Conservation (phyloP, 371 early-diverging fungal genomes). For the Mucor indicus region DNA sequence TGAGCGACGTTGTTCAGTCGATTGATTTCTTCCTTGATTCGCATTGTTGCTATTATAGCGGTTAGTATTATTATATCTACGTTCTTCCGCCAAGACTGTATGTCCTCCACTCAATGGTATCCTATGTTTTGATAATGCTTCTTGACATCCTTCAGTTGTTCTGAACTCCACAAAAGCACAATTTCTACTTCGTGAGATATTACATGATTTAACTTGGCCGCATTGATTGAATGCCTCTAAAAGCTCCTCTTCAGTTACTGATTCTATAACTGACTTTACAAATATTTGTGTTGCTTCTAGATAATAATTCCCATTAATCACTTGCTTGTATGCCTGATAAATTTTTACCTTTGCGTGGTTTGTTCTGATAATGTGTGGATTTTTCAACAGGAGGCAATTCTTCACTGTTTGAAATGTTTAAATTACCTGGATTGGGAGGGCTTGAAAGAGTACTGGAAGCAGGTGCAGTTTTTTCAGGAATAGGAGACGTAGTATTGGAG, state of each 20-base stretch:
- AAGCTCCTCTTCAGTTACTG: slow-evolving; percentile 32
- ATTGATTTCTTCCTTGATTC: neutral
- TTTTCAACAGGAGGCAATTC: neutral
- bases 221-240: slow-evolving; percentile 33
- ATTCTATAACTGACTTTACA: slow-evolving; percentile 30
- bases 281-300: slow-evolving; percentile 30
- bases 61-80: slow-evolving; percentile 18
- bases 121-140: slow-evolving; percentile 36
- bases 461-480: slow-evolving; percentile 5
- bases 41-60: too few relatives aligned
- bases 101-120: slow-evolving; percentile 15
- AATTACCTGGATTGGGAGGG: neutral
- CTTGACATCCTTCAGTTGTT: slow-evolving; percentile 32
- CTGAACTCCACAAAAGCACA: slow-evolving; percentile 39
- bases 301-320: too few relatives aligned
- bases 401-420: slow-evolving; percentile 8
- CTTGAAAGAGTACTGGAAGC: neutral
- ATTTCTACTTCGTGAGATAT: slow-evolving; percentile 11
- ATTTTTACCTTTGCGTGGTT: slow-evolving; percentile 10
- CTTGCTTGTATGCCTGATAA: too few relatives aligned
- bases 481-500: slow-evolving; percentile 14
- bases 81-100: slow-evolving; percentile 40
- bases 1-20: slow-evolving; percentile 10
- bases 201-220: slow-evolving; percentile 35
- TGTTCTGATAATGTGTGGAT: slow-evolving; percentile 10